Conservation (phyloP, 371 early-diverging fungal genomes). For the Mucor mucedo region DNA sequence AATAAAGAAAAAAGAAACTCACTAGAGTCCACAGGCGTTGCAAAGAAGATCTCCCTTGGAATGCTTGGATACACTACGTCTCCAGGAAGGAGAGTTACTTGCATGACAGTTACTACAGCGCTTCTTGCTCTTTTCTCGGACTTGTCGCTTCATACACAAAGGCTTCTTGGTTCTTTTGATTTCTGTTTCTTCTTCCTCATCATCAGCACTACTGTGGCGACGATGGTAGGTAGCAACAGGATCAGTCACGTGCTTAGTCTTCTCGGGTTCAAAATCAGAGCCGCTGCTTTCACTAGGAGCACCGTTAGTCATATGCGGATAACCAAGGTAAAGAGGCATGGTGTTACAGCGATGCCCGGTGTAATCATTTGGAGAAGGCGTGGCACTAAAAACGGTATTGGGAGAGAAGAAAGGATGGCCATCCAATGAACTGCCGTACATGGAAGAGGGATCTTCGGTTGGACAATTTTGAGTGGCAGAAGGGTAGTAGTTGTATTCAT, state of each 20-base stretch:
- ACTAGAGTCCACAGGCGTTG: constrained; percentile 97
- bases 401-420: neutral
- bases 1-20: constrained; percentile 33
- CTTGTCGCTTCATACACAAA: neutral
- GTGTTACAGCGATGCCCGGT: too few species aligned
- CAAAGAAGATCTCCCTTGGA: constrained; percentile 70
- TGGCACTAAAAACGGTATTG: neutral
- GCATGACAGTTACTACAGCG: constrained; percentile 87
- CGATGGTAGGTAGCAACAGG: too few species aligned
- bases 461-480: neutral
- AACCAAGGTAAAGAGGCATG: neutral
- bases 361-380: neutral
- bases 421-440: neutral
- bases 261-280: too few species aligned
- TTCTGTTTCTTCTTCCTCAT: neutral
- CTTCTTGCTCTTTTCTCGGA: constrained; percentile 23
- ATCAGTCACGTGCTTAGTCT: too few species aligned
- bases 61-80: constrained; percentile 73
- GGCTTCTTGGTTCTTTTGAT: neutral
- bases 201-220: neutral
- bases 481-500: neutral
- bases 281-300: too few species aligned
- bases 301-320: neutral
- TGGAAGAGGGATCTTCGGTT: too few species aligned
- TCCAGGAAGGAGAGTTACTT: constrained; percentile 94